Conservation (phyloP, 2,329 filamentous ascomycete genomes). For the Fusarium keratoplasticum region DNA sequence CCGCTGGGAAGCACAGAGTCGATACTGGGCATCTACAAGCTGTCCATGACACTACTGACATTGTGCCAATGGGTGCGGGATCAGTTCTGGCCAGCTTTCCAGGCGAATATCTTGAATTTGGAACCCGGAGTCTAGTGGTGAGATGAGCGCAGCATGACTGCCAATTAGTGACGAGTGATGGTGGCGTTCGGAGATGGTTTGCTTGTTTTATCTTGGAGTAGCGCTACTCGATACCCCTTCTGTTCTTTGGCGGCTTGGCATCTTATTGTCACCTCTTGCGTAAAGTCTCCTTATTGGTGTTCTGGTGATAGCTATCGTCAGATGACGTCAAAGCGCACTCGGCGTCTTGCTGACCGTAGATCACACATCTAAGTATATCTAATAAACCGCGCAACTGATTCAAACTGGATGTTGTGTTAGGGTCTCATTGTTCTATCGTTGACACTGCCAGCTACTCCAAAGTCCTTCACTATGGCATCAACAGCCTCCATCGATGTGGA, state of each 20-base stretch:
- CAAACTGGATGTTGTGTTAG: neutral
- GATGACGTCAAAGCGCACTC: constrained; percentile 4
- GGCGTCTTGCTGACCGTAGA: constrained; percentile 6
- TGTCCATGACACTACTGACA: constrained; percentile 3
- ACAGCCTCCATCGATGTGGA: neutral
- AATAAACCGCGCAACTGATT: neutral
- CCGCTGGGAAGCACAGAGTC: constrained; percentile 5
- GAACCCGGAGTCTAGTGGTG: neutral
- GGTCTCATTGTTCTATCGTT: neutral
- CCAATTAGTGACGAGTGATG: neutral
- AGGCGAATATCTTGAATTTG: neutral
- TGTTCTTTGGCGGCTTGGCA: neutral
- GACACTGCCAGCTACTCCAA: neutral
- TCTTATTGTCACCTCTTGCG: neutral
- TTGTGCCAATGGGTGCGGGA: neutral
- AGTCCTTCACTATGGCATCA: neutral
- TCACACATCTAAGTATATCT: neutral
- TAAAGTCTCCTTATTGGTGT: neutral
- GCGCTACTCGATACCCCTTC: neutral
- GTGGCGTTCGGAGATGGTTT: neutral
- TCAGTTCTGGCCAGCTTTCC: constrained; percentile 6
- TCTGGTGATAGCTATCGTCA: neutral
- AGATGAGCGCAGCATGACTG: neutral
- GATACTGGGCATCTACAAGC: constrained; percentile 8
- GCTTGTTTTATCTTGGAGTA: neutral